phyloP scores from a whole-genome alignment of 2,329 filamentous ascomycete species.

The Diplodia corticola region DNA sequence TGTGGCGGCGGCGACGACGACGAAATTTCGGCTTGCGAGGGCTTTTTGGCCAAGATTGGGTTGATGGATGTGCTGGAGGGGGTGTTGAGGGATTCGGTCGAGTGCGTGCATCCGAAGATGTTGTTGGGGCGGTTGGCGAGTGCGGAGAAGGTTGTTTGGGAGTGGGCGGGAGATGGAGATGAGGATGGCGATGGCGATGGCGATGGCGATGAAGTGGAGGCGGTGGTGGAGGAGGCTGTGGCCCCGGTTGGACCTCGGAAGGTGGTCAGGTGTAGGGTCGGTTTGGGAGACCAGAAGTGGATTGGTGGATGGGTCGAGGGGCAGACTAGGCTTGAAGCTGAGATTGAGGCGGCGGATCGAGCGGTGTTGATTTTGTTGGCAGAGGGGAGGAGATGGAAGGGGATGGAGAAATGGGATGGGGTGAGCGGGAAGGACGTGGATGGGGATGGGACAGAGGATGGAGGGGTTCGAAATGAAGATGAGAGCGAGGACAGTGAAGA shows the following conservation, averaged over 20 bases:
- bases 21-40: conserved; percentile 56
- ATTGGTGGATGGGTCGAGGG: conserved; percentile 38
- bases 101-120: conserved; percentile 65
- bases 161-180: not conserved
- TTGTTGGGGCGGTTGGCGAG: conserved; percentile 62
- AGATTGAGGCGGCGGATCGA: conserved; percentile 42
- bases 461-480: not conserved
- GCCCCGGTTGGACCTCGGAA: not conserved
- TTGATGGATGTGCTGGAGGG: conserved; percentile 64
- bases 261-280: conserved; percentile 12
- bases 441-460: not conserved
- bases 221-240: not conserved
- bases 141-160: conserved; percentile 57
- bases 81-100: conserved; percentile 58
- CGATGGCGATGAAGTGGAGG: not conserved
- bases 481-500: not conserved
- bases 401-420: not conserved
- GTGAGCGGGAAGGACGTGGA: not conserved
- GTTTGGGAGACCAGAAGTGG: not conserved
- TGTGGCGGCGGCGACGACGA: no score
- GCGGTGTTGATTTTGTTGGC: conserved; percentile 25
- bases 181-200: no score
- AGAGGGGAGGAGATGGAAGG: not conserved
- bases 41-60: conserved; percentile 63
- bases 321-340: conserved; percentile 38